Base-by-base conservation (phyloP, 2,329 filamentous ascomycete species). In the Nothopassalora personata region DNA sequence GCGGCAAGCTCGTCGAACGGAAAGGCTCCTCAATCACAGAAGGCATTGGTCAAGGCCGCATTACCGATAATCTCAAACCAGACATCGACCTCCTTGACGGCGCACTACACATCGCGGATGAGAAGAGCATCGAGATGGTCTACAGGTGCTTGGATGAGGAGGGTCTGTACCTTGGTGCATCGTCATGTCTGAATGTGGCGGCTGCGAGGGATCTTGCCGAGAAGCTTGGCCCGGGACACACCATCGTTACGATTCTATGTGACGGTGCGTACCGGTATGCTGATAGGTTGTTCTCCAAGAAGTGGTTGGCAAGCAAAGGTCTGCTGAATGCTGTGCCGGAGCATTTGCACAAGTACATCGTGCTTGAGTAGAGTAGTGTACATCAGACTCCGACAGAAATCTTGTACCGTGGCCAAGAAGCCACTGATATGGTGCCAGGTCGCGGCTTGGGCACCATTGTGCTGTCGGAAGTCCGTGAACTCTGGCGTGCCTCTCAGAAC, bases 241-340 rank as follows among this genome's bases (percentile, higher is more conserved):
- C 90, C 0, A 89, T 99, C 27, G 94, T 97, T 50, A 99, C 94
- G 1, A 84, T 97, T 58, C 82, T 99, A 48, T 96, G 91, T 71
- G 94, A 99, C 73, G 94, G 94, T 60, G 94, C 94, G n/a, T 97
- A 99, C 73, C 81, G 94, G 70, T 99, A 99, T 74, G 94, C 94
- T 5, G 94, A 99, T 65, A 82, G 94, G 36, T 75, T 99, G 62
- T 99, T 99, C 78, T 96, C 90, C 49, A 85, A 85, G 74, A 92
- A 88, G 75, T 99, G 94, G 94, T 77, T 99, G 66, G 81, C 86
- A 73, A 85, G 86, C 70, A 99, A 97, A 85, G 89, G 88, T 59
- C 78, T 99, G 64, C 75, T 94, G 49, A 83, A 79, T 30, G 87
- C 91, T 47, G 87, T 99, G 72, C 94, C 94, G 6, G 83, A 90